phyloP scores from a whole-genome alignment of 2,329 filamentous ascomycete species.

The Fusarium tricinctum region DNA sequence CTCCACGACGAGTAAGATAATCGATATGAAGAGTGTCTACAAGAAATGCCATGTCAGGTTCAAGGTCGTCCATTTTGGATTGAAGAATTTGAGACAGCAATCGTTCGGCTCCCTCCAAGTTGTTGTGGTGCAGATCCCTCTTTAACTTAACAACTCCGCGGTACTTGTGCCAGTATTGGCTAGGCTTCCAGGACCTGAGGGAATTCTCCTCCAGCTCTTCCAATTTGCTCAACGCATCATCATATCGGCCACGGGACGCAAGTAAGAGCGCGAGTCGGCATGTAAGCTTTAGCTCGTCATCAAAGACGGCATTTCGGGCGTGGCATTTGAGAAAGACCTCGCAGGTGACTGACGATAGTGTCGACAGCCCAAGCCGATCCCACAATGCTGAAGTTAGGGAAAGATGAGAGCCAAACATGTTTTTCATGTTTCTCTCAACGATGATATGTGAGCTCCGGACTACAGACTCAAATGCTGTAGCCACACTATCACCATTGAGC shows the following conservation, averaged over 20 bases:
- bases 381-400: constrained; percentile 81
- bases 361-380: constrained; percentile 76
- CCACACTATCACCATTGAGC: constrained; percentile 75
- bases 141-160: constrained; percentile 75
- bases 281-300: constrained; percentile 82
- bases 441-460: constrained; percentile 87
- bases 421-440: constrained; percentile 79
- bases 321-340: constrained; percentile 85
- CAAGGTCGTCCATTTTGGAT: constrained; percentile 63
- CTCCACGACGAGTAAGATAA: constrained; percentile 63
- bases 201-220: constrained; percentile 68
- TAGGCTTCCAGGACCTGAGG: constrained; percentile 80
- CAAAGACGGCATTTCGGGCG: constrained; percentile 68
- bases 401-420: constrained; percentile 80
- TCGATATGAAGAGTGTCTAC: constrained; percentile 68
- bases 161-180: constrained; percentile 79
- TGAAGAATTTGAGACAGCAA: constrained; percentile 68
- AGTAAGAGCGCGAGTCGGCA: constrained; percentile 75
- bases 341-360: constrained; percentile 71
- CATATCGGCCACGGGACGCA: constrained; percentile 77
- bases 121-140: constrained; percentile 70
- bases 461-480: constrained; percentile 79
- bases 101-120: constrained; percentile 65
- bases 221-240: constrained; percentile 68
- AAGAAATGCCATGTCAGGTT: constrained; percentile 66